These are phyloP conservation scores for Rubia yunnanensis DNA, from an alignment of 257 asterid genomes.

Conservation along the genomic window DNA sequence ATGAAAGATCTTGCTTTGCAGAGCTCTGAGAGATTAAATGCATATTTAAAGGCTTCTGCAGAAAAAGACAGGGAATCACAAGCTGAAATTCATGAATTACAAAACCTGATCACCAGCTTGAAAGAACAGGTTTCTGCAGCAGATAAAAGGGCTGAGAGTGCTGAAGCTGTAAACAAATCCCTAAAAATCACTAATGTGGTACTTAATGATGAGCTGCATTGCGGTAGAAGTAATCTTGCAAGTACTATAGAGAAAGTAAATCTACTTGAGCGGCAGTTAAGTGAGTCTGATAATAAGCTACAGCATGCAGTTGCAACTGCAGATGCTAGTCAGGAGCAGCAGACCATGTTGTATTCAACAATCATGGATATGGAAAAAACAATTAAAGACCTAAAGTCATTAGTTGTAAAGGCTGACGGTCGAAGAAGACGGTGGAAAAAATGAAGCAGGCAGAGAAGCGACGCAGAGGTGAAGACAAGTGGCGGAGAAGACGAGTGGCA, in stretches of 20 bases:
- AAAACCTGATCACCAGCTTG: constrained; percentile 15
- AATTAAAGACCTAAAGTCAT: constrained; percentile 55
- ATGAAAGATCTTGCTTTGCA: constrained; percentile 28
- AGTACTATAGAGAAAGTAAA: constrained; percentile 31
- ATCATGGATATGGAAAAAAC: no score
- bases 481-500: no score
- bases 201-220: no score
- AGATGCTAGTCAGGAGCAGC: no score
- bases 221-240: constrained; percentile 27
- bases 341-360: no score
- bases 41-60: constrained; percentile 23
- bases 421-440: no score
- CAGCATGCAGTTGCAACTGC: constrained; percentile 77
- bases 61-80: constrained; percentile 17
- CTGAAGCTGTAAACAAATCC: no score
- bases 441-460: no score
- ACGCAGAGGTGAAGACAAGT: no score
- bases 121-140: constrained; percentile 34
- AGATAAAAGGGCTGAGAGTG: no score
- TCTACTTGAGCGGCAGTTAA: constrained; percentile 56
- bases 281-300: constrained; percentile 47
- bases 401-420: constrained; percentile 52
- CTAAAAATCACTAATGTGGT: no score
- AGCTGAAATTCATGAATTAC: constrained; percentile 17
- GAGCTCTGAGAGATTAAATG: constrained; percentile 23